These are phyloP conservation scores for Fusarium sp. DNA, from an alignment of 2,329 filamentous ascomycete species.

Conservation along the genomic window DNA sequence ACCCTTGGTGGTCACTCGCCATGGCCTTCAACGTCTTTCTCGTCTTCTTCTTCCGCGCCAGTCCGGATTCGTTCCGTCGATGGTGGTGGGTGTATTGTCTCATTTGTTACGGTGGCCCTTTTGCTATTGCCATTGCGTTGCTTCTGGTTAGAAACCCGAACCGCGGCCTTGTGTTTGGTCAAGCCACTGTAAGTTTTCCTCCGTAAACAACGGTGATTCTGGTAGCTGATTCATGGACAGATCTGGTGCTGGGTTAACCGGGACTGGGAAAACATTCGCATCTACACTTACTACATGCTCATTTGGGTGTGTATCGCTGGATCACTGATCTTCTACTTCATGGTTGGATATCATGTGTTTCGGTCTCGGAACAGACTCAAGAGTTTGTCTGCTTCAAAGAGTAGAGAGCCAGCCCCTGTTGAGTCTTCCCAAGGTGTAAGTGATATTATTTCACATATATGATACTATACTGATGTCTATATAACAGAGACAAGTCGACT, in stretches of 20 bases:
- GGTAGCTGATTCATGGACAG: conserved; percentile 48
- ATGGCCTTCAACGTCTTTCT: conserved; percentile 87
- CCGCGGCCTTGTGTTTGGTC: conserved; percentile 61
- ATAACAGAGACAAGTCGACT: conserved; percentile 40
- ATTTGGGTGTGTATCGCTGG: conserved; percentile 70
- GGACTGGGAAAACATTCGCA: conserved; percentile 66
- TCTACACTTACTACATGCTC: conserved; percentile 70
- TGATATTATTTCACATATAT: background rate
- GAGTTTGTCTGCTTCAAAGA: conserved; percentile 60
- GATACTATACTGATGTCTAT: background rate
- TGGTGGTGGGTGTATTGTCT: conserved; percentile 78
- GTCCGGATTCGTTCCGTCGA: conserved; percentile 74
- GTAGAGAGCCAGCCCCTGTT: conserved; percentile 40
- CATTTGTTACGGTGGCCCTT: conserved; percentile 77
- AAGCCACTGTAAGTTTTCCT: conserved; percentile 62
- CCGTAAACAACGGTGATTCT: background rate
- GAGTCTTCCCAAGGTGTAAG: conserved; percentile 49
- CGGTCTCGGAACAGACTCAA: conserved; percentile 65
- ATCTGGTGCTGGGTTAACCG: conserved; percentile 72
- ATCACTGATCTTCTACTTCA: conserved; percentile 65
- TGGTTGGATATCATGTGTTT: conserved; percentile 70
- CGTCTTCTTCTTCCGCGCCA: conserved; percentile 70
- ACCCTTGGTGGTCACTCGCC: conserved; percentile 80
- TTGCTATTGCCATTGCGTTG: conserved; percentile 73
- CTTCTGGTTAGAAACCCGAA: conserved; percentile 63